A percentile compares a stretch with the other conserved stretches of the same genome.
Conservation (phyloP, 139 green algal species). For the Haematococcus lacustris region DNA sequence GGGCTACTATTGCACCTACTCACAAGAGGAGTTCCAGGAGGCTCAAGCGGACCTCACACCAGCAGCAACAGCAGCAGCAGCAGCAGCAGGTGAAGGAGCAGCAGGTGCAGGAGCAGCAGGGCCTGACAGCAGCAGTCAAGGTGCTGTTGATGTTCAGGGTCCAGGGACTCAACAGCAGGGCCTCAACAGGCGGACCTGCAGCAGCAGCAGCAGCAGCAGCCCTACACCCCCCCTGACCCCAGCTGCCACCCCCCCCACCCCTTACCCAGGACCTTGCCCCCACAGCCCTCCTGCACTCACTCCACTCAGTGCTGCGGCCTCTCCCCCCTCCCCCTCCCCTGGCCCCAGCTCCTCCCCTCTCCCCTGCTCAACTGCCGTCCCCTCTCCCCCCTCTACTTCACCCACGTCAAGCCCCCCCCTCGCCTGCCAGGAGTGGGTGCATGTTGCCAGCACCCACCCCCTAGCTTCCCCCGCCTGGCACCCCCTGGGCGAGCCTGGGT, state of each 20-base stretch:
- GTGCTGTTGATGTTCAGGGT: neutral
- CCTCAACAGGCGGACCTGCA: too few relatives aligned
- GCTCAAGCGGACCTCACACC: neutral
- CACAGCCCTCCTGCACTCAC: neutral
- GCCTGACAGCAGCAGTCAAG: neutral
- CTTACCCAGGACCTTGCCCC: neutral
- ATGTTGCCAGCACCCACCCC: too few relatives aligned
- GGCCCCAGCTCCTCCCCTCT: neutral
- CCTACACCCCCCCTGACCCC: too few relatives aligned
- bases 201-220: too few relatives aligned
- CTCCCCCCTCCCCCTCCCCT: neutral
- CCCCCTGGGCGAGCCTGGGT: too few relatives aligned
- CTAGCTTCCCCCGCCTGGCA: too few relatives aligned
- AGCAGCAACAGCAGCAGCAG: neutral
- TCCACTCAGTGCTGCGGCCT: neutral
- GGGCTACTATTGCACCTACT: neutral
- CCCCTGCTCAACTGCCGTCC: neutral
- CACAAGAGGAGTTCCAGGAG: neutral
- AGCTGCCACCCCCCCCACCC: too few relatives aligned
- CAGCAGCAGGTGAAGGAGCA: too few relatives aligned
- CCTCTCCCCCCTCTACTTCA: neutral
- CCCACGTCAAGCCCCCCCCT: too few relatives aligned
- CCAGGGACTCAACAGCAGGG: neutral
- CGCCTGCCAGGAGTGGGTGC: too few relatives aligned
- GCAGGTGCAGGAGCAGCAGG: too few relatives aligned